These are phyloP conservation scores for Hippophae gyantsensis DNA, from an alignment of 306 rosid species.

Conservation along the genomic window DNA sequence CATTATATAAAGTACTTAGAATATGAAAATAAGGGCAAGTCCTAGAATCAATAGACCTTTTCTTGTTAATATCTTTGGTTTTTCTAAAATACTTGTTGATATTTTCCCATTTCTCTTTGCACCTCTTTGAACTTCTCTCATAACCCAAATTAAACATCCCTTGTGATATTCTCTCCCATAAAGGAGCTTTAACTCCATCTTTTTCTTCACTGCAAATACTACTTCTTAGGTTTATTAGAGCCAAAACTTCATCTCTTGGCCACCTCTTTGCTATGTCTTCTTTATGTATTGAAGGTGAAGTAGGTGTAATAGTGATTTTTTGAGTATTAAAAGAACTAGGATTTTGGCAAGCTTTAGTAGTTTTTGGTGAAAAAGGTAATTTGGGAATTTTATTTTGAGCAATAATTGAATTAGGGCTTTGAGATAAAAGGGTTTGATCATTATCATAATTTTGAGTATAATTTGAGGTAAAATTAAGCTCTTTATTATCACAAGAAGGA, in stretches of 20 bases:
- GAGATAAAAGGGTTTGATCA: too few relatives aligned
- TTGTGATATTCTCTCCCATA: slow-evolving; percentile 90
- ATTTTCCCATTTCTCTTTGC: slow-evolving; percentile 96
- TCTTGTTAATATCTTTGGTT: slow-evolving; percentile 60
- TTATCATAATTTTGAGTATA: too few relatives aligned
- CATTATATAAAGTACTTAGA: slow-evolving; percentile 42
- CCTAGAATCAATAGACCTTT: slow-evolving; percentile 72
- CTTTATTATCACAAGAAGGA: too few relatives aligned
- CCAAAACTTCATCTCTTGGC: slow-evolving; percentile 85
- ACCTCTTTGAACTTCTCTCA: slow-evolving; percentile 73
- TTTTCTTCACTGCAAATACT: slow-evolving; percentile 20
- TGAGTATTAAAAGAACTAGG: slow-evolving; percentile 15
- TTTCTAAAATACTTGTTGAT: slow-evolving; percentile 84
- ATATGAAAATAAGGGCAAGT: slow-evolving; percentile 90
- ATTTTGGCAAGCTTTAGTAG: slow-evolving; percentile 10
- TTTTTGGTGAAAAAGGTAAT: slow-evolving; percentile 1
- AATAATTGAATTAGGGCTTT: too few relatives aligned
- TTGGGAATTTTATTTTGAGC: slow-evolving; percentile 4
- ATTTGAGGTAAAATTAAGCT: too few relatives aligned
- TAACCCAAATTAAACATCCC: slow-evolving; percentile 73
- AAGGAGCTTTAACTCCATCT: slow-evolving; percentile 41
- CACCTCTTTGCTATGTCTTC: slow-evolving; percentile 69
- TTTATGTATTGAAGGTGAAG: background rate
- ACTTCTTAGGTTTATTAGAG: slow-evolving; percentile 67
- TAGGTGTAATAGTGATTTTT: background rate